phyloP scores from a whole-genome alignment of 495 filamentous ascomycete genomes.

The Aspergillus homomorphus region DNA sequence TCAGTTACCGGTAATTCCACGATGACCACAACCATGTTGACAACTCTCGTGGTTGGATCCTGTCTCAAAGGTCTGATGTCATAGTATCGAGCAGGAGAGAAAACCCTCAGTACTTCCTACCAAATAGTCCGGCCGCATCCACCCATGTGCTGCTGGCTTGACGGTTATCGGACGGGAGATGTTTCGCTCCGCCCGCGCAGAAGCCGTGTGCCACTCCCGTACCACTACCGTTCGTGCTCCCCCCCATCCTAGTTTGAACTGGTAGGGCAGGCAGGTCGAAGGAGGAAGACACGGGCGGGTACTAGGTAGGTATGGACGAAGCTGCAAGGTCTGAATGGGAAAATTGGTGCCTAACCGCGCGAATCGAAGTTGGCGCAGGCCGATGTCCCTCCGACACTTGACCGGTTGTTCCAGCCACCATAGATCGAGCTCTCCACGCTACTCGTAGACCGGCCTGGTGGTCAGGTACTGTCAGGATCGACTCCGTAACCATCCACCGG shows the following conservation, averaged over 20 bases:
- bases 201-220: not conserved
- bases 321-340: not conserved
- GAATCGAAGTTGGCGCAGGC: too few relatives aligned
- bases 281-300: not conserved
- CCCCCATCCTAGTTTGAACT: not conserved
- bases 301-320: not conserved
- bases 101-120: not conserved
- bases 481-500: too few relatives aligned
- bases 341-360: not conserved
- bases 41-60: too few relatives aligned
- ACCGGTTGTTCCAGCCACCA: too few relatives aligned
- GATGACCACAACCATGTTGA: not conserved
- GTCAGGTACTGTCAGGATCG: too few relatives aligned
- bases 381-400: too few relatives aligned
- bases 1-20: not conserved
- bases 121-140: not conserved
- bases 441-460: too few relatives aligned
- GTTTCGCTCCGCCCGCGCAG: too few relatives aligned
- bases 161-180: too few relatives aligned
- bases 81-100: not conserved
- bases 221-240: not conserved
- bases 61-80: not conserved
- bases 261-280: not conserved
- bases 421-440: too few relatives aligned
- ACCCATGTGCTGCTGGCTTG: constrained; percentile 7